phyloP scores from a whole-genome alignment of 2,329 filamentous ascomycete species.

The Colletotrichum eleusines region DNA sequence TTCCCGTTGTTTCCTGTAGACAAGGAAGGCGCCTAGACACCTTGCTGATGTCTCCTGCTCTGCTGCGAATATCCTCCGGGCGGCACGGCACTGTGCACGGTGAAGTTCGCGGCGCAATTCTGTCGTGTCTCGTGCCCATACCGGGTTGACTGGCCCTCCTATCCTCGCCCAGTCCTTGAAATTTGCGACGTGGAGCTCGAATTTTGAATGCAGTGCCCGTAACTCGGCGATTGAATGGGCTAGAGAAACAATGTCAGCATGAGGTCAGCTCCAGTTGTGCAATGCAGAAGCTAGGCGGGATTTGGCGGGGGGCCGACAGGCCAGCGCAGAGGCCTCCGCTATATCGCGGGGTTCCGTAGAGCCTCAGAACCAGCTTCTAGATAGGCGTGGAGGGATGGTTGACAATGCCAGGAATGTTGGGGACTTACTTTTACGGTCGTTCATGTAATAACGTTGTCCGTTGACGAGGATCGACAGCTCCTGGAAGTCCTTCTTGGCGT shows the following conservation, averaged over 20 bases:
- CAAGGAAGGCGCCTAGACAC: conserved; percentile 68
- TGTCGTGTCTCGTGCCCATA: conserved; percentile 67
- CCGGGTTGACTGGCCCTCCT: conserved; percentile 67
- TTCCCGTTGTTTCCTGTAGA: conserved; percentile 62
- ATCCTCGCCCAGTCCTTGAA: conserved; percentile 67
- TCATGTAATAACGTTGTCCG: conserved; percentile 69
- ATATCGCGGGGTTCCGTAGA: conserved; percentile 21
- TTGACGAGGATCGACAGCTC: conserved; percentile 67
- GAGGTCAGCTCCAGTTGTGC: conserved; percentile 9
- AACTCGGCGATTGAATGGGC: conserved; percentile 67
- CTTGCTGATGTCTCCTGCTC: conserved; percentile 61
- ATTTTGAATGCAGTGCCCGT: conserved; percentile 57
- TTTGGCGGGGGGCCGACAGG: conserved; percentile 19
- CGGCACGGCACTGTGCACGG: conserved; percentile 69
- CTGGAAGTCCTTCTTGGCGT: conserved; percentile 72
- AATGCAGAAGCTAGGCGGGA: conserved; percentile 16
- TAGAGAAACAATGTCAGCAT: conserved; percentile 47
- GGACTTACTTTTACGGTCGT: conserved; percentile 65
- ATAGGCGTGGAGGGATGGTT: conserved; percentile 10
- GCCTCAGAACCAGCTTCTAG: conserved; percentile 22
- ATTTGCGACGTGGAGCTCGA: conserved; percentile 61
- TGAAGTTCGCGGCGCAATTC: conserved; percentile 64
- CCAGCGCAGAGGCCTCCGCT: conserved; percentile 18
- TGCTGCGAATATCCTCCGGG: conserved; percentile 66
- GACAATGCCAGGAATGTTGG: conserved; percentile 2